Base-by-base conservation (phyloP, 108 stramenopile species). In the Cyclostephanos invisitatus region DNA sequence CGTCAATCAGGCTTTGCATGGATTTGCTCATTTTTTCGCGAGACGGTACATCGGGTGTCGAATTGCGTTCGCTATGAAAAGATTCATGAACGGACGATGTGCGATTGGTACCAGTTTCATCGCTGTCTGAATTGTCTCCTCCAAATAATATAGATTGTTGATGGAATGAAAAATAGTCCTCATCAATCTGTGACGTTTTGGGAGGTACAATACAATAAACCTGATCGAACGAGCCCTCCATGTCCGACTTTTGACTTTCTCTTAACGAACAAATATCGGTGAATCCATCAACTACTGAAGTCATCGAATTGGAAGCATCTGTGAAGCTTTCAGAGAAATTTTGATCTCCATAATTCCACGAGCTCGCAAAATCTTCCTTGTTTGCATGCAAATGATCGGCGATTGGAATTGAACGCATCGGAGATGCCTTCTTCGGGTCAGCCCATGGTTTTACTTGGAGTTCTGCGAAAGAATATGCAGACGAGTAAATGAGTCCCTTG, bases 1-100 rank as follows among this genome's bases (percentile, higher is more conserved):
- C 91, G 67, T 95, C 89, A n/a, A 95, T 90, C n/a, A 95, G 64
- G 57, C 91, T 92, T 75, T 92, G 87, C 91, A 95, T 95, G 4
- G 78, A 80, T 21, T 54, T 73, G 15, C 80, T 94, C 80, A 89
- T 68, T 27, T 61, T 65, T 28, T 89, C 85, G 32, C 67, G 72
- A 25, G 44, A 51, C 1, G 12, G 14, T 66, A 32, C n/a, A 17
- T 35, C 10, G 12, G 58, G 32, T 2, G 27, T 36, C 27, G 29
- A 36, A 61, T 37, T 40, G 40, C 21, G 40, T 20, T n/a, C 32
- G 40, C 60, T 61, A 36, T 18, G 37, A 40, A 61, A 61, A 18
- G 38, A 18, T 42, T 17, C 36, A 61, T 40, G 60, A 40, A 2
- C 20, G 36, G 60, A 61, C n/a, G 60, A 61, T 38, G 36, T 59